Base-by-base conservation (phyloP, 306 rosid species). In the Fragaria vesca region DNA sequence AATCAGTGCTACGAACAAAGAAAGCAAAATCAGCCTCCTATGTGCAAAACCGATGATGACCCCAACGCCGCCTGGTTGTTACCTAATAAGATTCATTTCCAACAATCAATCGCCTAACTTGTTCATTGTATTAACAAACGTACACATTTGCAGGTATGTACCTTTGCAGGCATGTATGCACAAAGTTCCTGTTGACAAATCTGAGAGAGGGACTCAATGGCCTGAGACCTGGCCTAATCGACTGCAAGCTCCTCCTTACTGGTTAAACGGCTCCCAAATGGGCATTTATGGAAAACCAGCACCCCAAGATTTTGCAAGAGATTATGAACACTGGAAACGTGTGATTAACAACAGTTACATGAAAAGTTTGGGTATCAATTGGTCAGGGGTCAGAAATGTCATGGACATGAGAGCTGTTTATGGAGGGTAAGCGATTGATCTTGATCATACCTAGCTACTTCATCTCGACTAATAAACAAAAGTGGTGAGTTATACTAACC, bases 341-440 rank as follows among this genome's bases (percentile, higher is more conserved):
- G 87, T 83, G 1, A 88, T 92, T 73, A 88, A 85, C 18, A 90
- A 87, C 75, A 71, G 88, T 36, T 88, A 86, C 78, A 50, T 90
- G 85, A 90, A 42, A 81, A 84, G 81, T 76, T 77, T 85, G 65
- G 98, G 98, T n/a, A 85, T 94, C 82, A 88, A 76, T 81, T 89
- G 96, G 96, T 81, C 90, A 66, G 80, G 86, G 6, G 90, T 94
- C 77, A 90, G 97, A 83, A 94, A 92, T 85, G 90, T 88, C 75
- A 94, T 94, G 98, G 97, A 94, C 80, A 92, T 89, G 98, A 87
- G 96, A 78, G 90, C 97, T 46, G 96, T 89, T 74, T 94, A 94
- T 76, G 98, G 98, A 40, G 98, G 98, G 98, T 91, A 11, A 72
- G 69, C 18, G 38, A 66, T 38, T 8, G 47, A 36, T 18, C 48